A percentile compares a stretch with the other conserved stretches of the same genome.
Conservation (phyloP, 2,329 filamentous ascomycete genomes). For the Phaeosphaeriaceae sp. region DNA sequence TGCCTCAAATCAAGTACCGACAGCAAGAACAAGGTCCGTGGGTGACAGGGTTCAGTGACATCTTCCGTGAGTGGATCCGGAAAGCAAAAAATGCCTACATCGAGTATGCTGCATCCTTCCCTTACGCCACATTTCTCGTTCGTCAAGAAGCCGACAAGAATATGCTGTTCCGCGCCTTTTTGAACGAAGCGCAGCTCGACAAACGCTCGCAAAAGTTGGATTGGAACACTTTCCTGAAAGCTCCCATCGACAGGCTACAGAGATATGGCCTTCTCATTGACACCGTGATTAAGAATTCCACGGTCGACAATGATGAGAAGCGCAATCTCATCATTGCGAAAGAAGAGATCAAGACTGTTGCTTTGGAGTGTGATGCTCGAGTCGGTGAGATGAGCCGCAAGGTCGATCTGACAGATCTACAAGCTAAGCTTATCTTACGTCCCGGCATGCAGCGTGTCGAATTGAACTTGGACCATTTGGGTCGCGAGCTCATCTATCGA, state of each 20-base stretch:
- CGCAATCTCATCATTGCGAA: conserved; percentile 82
- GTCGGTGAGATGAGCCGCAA: conserved; percentile 93
- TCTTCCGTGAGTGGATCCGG: conserved; percentile 97
- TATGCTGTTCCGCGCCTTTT: conserved; percentile 82
- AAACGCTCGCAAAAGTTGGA: conserved; percentile 82
- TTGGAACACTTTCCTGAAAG: conserved; percentile 94
- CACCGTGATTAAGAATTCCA: conserved; percentile 85
- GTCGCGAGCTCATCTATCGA: conserved; percentile 85
- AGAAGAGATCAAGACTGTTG: conserved; percentile 89
- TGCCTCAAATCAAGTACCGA: conserved; percentile 94
- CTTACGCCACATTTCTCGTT: conserved; percentile 81
- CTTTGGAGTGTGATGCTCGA: conserved; percentile 87
- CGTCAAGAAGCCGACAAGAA: conserved; percentile 87
- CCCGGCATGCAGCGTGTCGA: conserved; percentile 85
- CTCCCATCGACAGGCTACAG: conserved; percentile 90
- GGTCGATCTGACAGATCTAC: conserved; percentile 85
- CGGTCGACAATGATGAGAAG: conserved; percentile 88
- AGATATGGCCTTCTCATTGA: conserved; percentile 84
- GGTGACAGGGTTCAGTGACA: conserved; percentile 92
- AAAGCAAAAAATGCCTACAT: conserved; percentile 90
- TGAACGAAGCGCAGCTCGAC: conserved; percentile 81
- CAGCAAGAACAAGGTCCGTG: conserved; percentile 97
- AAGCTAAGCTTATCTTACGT: conserved; percentile 81
- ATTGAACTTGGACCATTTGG: conserved; percentile 92
- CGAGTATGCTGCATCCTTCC: conserved; percentile 89